Evolutionary conservation across 306 rosid species (phyloP).

Genomic region (Neltuma alba): DNA sequence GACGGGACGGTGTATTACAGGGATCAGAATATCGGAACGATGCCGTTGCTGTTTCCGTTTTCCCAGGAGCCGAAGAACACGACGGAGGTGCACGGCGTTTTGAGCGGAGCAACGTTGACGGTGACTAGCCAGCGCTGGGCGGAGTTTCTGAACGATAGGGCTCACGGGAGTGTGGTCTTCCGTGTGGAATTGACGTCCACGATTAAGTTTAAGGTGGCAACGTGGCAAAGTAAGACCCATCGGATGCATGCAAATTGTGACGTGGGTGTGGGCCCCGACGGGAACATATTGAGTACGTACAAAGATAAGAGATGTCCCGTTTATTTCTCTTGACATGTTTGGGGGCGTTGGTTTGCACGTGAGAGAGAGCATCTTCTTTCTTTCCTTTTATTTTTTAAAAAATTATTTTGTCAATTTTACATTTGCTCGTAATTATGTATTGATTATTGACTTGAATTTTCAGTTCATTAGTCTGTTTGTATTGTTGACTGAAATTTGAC

Average conservation of each 20-base stretch:
- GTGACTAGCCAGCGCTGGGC: slow-evolving; percentile 59
- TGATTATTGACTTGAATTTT: neutral
- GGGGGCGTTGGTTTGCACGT: neutral
- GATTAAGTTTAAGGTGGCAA: slow-evolving; percentile 61
- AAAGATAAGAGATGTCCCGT: slow-evolving; percentile 67
- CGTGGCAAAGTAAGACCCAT: slow-evolving; percentile 74
- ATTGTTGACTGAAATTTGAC: neutral
- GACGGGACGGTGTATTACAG: slow-evolving; percentile 57
- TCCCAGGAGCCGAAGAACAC: slow-evolving; percentile 75
- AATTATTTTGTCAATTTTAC: neutral
- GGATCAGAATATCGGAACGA: slow-evolving; percentile 63
- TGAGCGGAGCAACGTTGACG: slow-evolving; percentile 55
- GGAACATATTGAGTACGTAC: slow-evolving; percentile 48
- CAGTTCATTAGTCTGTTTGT: neutral
- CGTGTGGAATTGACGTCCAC: slow-evolving; percentile 59
- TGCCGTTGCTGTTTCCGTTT: slow-evolving; percentile 48
- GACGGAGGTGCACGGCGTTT: slow-evolving; percentile 40
- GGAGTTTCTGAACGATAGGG: slow-evolving; percentile 64
- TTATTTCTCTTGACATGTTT: slow-evolving; percentile 58
- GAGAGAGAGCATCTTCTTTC: neutral
- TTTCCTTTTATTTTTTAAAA: neutral
- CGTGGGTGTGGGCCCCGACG: slow-evolving; percentile 69
- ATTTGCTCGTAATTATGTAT: neutral
- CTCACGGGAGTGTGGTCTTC: slow-evolving; percentile 63
- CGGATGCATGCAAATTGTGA: slow-evolving; percentile 73